Conservation (phyloP, 768 basidiomycete genomes). For the Termitomyces titanicus region DNA sequence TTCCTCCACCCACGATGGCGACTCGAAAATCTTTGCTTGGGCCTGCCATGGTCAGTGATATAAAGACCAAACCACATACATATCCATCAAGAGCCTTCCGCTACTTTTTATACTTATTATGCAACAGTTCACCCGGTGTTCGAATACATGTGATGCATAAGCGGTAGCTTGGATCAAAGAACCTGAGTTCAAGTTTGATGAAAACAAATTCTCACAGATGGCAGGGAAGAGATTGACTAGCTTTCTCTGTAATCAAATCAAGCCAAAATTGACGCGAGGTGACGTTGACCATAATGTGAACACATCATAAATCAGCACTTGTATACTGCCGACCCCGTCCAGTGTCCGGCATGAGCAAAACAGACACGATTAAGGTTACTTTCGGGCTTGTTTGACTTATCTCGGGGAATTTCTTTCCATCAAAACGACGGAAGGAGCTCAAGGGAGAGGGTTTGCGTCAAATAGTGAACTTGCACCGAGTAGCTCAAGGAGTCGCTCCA, state of each 20-base stretch:
- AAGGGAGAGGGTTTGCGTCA: not conserved
- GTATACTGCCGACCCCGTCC: not conserved
- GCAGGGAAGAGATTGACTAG: not conserved
- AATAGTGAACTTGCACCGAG: not conserved
- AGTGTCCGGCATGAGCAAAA: too few relatives aligned
- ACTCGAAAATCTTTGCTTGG: constrained; percentile 39
- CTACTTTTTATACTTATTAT: not conserved
- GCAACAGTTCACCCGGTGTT: not conserved
- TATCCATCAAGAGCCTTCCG: not conserved
- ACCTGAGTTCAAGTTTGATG: not conserved
- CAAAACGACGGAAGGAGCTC: not conserved
- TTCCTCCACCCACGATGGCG: constrained; percentile 54
- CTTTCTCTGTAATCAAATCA: not conserved
- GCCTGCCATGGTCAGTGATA: not conserved
- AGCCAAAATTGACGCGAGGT: not conserved
- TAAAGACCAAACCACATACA: not conserved
- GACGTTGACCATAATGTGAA: not conserved
- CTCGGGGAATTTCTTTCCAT: not conserved
- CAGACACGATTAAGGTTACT: not conserved
- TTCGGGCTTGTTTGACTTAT: not conserved
- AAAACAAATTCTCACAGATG: not conserved
- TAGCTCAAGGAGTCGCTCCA: too few relatives aligned
- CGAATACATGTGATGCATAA: not conserved
- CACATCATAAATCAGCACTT: not conserved
- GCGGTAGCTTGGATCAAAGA: not conserved